phyloP scores from a whole-genome alignment of 495 filamentous ascomycete genomes.

The Podospora pseudoanserina region DNA sequence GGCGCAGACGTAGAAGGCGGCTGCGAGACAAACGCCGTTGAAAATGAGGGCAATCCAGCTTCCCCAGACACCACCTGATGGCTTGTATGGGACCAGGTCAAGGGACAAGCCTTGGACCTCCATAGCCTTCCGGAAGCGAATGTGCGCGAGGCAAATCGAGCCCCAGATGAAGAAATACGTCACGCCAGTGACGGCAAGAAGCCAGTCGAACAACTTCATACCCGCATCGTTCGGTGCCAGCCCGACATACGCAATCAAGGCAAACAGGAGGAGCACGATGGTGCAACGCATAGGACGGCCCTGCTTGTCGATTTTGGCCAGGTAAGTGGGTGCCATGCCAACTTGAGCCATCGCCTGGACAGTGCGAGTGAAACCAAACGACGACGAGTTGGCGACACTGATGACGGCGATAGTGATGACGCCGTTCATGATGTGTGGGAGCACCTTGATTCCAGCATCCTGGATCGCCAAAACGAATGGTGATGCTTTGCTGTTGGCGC shows the following conservation, averaged over 20 bases:
- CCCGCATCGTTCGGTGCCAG: constrained; percentile 22
- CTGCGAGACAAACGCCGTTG: constrained; percentile 52
- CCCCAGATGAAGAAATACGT: constrained; percentile 68
- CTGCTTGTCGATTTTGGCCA: constrained; percentile 54
- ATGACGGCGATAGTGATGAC: constrained; percentile 61
- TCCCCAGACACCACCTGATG: constrained; percentile 58
- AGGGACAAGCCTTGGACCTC: constrained; percentile 49
- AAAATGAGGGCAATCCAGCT: constrained; percentile 57
- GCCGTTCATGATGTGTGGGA: constrained; percentile 68
- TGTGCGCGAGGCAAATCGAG: constrained; percentile 65
- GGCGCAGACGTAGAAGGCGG: constrained; percentile 52
- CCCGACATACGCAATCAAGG: constrained; percentile 37
- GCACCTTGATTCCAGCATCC: constrained; percentile 59
- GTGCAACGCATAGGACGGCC: constrained; percentile 56
- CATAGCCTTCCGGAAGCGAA: constrained; percentile 64
- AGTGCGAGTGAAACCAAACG: constrained; percentile 60
- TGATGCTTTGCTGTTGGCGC: constrained; percentile 45
- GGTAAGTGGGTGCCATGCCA: constrained; percentile 56
- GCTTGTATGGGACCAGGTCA: constrained; percentile 46
- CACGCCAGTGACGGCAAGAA: constrained; percentile 64
- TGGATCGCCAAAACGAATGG: constrained; percentile 68
- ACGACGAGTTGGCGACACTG: constrained; percentile 60
- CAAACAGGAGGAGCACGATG: constrained; percentile 51
- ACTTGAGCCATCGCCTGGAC: constrained; percentile 57
- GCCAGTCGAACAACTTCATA: constrained; percentile 53